phyloP scores from a whole-genome alignment of 2,329 filamentous ascomycete species.

The Cryphonectria parasitica region DNA sequence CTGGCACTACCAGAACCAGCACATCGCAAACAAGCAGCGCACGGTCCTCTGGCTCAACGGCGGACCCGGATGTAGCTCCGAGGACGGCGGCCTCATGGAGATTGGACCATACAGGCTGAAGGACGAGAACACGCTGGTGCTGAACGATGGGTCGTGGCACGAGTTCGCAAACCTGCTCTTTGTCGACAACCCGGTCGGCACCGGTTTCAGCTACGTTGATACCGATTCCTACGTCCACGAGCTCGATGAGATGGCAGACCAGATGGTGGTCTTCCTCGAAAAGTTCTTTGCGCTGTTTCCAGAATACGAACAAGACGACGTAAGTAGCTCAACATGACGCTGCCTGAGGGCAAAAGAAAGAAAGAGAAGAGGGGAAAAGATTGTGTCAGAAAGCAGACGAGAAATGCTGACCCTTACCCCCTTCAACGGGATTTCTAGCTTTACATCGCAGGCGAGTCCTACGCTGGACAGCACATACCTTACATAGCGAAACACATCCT shows the following conservation, averaged over 20 bases:
- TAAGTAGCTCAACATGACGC: constrained; percentile 51
- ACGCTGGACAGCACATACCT: constrained; percentile 94
- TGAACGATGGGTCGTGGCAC: constrained; percentile 97
- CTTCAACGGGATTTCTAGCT: constrained; percentile 57
- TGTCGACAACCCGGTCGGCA: constrained; percentile 95
- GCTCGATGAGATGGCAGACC: constrained; percentile 83
- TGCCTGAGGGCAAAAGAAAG: neutral
- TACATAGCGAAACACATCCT: constrained; percentile 94
- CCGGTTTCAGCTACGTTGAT: constrained; percentile 94
- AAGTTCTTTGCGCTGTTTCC: constrained; percentile 92
- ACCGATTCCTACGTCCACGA: constrained; percentile 86
- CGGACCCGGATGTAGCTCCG: constrained; percentile 94
- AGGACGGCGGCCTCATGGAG: constrained; percentile 96
- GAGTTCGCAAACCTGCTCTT: constrained; percentile 98
- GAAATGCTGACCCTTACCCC: neutral
- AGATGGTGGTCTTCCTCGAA: constrained; percentile 87
- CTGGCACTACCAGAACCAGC: constrained; percentile 95
- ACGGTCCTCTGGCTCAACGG: constrained; percentile 98
- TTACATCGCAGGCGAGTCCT: constrained; percentile 95
- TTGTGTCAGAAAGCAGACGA: too few species aligned
- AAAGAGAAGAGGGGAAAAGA: too few species aligned
- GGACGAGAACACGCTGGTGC: constrained; percentile 69
- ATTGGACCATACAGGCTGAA: constrained; percentile 89
- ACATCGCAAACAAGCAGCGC: constrained; percentile 88
- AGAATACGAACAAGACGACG: constrained; percentile 89